phyloP scores from a whole-genome alignment of 2,329 filamentous ascomycete genomes.

The Lasiodiplodia theobromae region DNA sequence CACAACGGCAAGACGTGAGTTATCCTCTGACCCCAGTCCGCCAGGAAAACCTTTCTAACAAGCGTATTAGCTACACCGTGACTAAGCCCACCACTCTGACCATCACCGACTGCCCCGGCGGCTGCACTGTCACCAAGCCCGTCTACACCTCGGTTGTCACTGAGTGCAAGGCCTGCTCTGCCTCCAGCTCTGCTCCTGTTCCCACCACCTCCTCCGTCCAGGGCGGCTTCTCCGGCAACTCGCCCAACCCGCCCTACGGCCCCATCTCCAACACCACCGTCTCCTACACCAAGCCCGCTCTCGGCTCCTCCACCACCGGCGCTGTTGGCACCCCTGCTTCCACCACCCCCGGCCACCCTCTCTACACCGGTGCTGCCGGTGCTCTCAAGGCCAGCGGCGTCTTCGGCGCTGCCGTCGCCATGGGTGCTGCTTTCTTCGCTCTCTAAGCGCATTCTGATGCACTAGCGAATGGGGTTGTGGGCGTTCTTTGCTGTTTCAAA shows the following conservation, averaged over 20 bases:
- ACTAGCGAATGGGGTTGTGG: background rate
- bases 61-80: slow-evolving; percentile 12
- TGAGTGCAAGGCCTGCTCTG: slow-evolving; percentile 28
- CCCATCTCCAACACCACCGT: slow-evolving; percentile 40
- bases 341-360: slow-evolving; percentile 36
- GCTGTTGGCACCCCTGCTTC: slow-evolving; percentile 38
- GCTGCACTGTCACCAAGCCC: slow-evolving; percentile 39
- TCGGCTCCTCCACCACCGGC: slow-evolving; percentile 33
- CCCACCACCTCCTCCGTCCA: slow-evolving; percentile 29
- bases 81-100: slow-evolving; percentile 31
- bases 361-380: slow-evolving; percentile 56
- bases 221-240: slow-evolving; percentile 24
- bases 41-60: no score
- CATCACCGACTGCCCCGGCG: slow-evolving; percentile 36
- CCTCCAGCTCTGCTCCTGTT: slow-evolving; percentile 1
- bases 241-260: slow-evolving; percentile 37
- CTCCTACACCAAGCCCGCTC: slow-evolving; percentile 39
- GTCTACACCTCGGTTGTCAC: slow-evolving; percentile 30
- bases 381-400: slow-evolving; percentile 56
- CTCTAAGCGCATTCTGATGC: slow-evolving; percentile 21
- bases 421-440: slow-evolving; percentile 29
- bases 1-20: slow-evolving; percentile 20
- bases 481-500: slow-evolving; percentile 3
- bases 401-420: slow-evolving; percentile 50
- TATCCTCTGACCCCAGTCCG: no score